phyloP scores from a whole-genome alignment of 1,284 basidiomycete species.

The Cryptococcus deneoformans region DNA sequence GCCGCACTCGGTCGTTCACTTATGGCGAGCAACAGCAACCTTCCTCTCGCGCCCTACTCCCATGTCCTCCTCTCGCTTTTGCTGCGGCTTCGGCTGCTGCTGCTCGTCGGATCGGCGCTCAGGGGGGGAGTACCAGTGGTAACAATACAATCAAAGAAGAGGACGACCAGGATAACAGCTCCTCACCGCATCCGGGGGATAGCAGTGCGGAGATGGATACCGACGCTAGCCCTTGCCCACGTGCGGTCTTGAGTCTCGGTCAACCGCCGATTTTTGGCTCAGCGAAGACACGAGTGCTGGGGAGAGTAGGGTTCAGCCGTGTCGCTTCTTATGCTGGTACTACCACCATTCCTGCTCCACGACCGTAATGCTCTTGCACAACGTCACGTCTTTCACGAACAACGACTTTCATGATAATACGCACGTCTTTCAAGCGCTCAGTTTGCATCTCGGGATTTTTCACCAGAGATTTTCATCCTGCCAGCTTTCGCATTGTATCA shows the following conservation, averaged over 20 bases:
- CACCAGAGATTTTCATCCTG: no score
- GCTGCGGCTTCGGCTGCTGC: constrained; percentile 40
- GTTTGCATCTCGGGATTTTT: no score
- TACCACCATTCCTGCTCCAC: not conserved
- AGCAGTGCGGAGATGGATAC: constrained; percentile 10
- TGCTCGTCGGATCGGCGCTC: constrained; percentile 23
- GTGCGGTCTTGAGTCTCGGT: constrained; percentile 23
- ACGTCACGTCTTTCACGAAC: no score
- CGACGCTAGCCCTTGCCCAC: constrained; percentile 33
- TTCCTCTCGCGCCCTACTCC: constrained; percentile 18
- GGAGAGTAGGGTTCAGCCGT: constrained; percentile 13
- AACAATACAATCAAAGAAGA: constrained; percentile 34
- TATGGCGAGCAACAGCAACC: constrained; percentile 61
- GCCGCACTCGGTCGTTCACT: constrained; percentile 81
- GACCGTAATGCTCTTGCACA: not conserved
- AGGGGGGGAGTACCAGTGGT: constrained; percentile 3
- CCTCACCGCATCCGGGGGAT: constrained; percentile 19
- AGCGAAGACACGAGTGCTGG: constrained; percentile 32
- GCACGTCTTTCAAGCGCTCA: not conserved
- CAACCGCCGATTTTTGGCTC: constrained; percentile 43
- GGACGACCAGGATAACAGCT: constrained; percentile 33
- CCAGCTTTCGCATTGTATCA: constrained; percentile 5
- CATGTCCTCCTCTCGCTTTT: constrained; percentile 41
- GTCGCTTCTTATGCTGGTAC: constrained; percentile 35
- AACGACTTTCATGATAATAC: no score